Evolutionary conservation across 352 stramenopile genomes (phyloP).

Genomic region (Globisporangium paroecandrum): DNA sequence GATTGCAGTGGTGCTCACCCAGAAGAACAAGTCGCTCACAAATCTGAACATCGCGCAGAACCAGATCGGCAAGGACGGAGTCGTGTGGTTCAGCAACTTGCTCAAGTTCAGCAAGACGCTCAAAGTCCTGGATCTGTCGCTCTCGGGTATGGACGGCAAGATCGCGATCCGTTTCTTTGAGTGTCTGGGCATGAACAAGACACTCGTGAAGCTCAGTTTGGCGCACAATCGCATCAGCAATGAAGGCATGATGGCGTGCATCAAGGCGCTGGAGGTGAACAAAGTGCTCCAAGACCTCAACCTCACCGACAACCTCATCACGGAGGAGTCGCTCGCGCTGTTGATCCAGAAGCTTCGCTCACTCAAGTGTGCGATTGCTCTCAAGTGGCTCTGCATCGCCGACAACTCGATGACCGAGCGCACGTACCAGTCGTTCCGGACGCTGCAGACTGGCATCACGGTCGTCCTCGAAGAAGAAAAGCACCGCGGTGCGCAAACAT

Average conservation of each 20-base stretch:
- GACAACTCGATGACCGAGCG: constrained; percentile 63
- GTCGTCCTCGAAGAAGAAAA: constrained; percentile 50
- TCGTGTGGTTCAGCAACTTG: constrained; percentile 46
- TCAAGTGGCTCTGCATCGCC: constrained; percentile 56
- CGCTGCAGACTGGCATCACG: constrained; percentile 28
- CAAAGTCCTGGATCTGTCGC: constrained; percentile 58
- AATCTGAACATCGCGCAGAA: constrained; percentile 60
- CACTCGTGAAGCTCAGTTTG: constrained; percentile 45
- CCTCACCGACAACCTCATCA: constrained; percentile 69
- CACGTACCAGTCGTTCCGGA: constrained; percentile 30
- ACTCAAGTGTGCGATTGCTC: constrained; percentile 23
- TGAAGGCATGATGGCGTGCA: constrained; percentile 63
- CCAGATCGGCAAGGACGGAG: constrained; percentile 52
- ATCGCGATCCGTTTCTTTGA: constrained; percentile 61
- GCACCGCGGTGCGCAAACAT: constrained; percentile 12
- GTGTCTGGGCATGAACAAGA: constrained; percentile 57
- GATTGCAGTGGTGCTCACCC: constrained; percentile 40
- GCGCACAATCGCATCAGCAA: constrained; percentile 71
- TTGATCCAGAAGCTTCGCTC: constrained; percentile 34
- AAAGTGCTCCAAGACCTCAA: constrained; percentile 61
- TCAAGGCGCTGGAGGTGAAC: constrained; percentile 55
- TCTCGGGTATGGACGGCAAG: constrained; percentile 52
- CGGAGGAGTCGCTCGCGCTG: constrained; percentile 60
- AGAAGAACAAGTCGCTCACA: constrained; percentile 49
- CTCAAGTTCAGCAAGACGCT: constrained; percentile 53